phyloP scores from a whole-genome alignment of 495 filamentous ascomycete genomes.

The Opeltia flavorubescens region DNA sequence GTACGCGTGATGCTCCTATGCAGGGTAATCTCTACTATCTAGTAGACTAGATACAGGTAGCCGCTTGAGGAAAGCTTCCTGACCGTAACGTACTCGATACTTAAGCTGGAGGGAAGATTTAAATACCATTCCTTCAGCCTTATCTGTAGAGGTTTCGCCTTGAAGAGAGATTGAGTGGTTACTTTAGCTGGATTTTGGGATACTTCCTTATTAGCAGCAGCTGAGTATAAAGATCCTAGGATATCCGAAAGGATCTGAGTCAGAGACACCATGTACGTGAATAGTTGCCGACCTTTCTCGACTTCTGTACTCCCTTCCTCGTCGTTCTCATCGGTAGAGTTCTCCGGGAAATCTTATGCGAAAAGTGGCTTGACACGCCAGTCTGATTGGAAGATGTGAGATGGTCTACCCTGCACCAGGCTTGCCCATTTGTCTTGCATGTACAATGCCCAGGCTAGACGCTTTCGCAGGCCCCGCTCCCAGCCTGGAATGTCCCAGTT shows the following conservation, averaged over 20 bases:
- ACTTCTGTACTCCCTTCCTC: slow-evolving; percentile 43
- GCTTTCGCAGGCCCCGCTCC: slow-evolving; percentile 72
- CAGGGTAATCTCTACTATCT: slow-evolving; percentile 72
- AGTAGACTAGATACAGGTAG: slow-evolving; percentile 71
- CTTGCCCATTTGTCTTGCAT: slow-evolving; percentile 92
- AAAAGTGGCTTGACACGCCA: slow-evolving; percentile 65
- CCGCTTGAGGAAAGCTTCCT: slow-evolving; percentile 46
- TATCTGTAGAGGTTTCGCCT: slow-evolving; percentile 72
- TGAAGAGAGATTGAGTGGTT: slow-evolving; percentile 40
- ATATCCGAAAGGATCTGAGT: slow-evolving; percentile 67
- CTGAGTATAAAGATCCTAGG: slow-evolving; percentile 66
- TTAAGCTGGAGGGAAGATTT: slow-evolving; percentile 45
- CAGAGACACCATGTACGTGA: slow-evolving; percentile 59
- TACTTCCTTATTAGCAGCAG: slow-evolving; percentile 39
- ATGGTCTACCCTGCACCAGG: slow-evolving; percentile 72
- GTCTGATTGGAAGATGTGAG: slow-evolving; percentile 66
- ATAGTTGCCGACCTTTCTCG: slow-evolving; percentile 53
- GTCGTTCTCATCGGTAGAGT: slow-evolving; percentile 37
- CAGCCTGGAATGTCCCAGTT: slow-evolving; percentile 76
- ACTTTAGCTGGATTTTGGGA: slow-evolving; percentile 22
- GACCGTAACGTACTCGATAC: slow-evolving; percentile 41
- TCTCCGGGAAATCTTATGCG: slow-evolving; percentile 58
- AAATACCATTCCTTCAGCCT: slow-evolving; percentile 73
- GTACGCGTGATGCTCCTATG: slow-evolving; percentile 71
- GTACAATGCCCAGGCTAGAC: slow-evolving; percentile 81